A percentile compares a stretch with the other conserved stretches of the same genome.
Conservation (phyloP, 2,329 filamentous ascomycete species). For the Fusarium decemcellulare region DNA sequence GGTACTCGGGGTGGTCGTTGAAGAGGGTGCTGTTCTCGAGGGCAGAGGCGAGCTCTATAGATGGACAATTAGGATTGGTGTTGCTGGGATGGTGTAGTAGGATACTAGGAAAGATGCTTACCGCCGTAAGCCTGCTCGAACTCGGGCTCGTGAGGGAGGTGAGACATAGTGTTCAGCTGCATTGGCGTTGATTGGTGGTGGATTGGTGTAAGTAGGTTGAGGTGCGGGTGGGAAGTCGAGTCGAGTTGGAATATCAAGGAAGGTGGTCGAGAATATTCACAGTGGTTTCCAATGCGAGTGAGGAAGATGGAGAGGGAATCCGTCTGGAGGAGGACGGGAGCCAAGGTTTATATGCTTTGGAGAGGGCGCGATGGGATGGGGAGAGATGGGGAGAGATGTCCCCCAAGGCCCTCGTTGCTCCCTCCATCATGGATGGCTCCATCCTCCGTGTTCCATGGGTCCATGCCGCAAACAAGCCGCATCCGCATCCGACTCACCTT, state of each 20-base stretch:
- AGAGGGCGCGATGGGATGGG: conserved; percentile 1
- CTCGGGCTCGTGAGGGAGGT: conserved; percentile 91
- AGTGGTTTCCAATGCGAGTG: conserved; percentile 11
- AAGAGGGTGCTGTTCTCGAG: conserved; percentile 96
- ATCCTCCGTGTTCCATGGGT: not conserved
- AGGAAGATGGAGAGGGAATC: conserved; percentile 14
- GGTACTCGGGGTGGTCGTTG: conserved; percentile 94
- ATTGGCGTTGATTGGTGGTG: conserved; percentile 33
- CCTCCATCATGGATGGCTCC: conserved; percentile 24
- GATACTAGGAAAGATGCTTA: conserved; percentile 58
- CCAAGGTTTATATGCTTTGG: conserved; percentile 39
- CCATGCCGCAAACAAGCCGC: conserved; percentile 13
- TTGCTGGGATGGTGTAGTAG: conserved; percentile 2
- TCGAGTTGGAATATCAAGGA: conserved; percentile 1
- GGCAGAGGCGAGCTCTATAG: conserved; percentile 89
- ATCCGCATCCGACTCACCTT: conserved; percentile 21
- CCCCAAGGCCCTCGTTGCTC: conserved; percentile 14
- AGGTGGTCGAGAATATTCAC: conserved; percentile 15
- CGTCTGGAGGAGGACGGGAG: conserved; percentile 23
- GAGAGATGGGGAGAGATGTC: conserved; percentile 21
- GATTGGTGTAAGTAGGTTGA: conserved; percentile 15
- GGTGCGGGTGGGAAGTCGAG: conserved; percentile 19
- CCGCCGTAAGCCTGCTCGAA: conserved; percentile 99
- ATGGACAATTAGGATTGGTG: conserved; percentile 15
- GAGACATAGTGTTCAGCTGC: conserved; percentile 74